A percentile compares a stretch with the other conserved stretches of the same genome.
Evolutionary conservation across 371 early-diverging fungal genomes (phyloP).

Genomic region (Mucor saturninus): DNA sequence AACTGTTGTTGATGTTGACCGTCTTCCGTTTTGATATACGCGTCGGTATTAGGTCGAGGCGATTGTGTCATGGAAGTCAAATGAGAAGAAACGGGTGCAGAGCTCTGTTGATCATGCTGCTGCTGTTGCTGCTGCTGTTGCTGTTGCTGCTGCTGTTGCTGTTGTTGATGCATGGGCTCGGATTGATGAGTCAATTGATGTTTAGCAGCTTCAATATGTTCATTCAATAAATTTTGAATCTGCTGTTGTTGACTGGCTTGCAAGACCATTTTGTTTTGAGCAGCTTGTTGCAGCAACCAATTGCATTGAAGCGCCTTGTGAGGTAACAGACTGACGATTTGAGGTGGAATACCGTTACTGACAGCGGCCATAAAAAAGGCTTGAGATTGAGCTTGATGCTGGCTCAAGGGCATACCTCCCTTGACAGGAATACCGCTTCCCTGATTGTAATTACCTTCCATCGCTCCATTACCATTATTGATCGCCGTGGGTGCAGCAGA

Average conservation of each 20-base stretch:
- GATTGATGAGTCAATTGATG: slow-evolving; percentile 20
- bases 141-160: neutral
- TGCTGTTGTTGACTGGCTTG: slow-evolving; percentile 35
- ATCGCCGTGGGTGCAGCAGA: no score
- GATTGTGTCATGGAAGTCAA: neutral
- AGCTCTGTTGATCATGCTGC: neutral
- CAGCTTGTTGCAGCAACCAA: slow-evolving; percentile 40
- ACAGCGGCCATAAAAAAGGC: slow-evolving; percentile 40
- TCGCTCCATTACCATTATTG: no score
- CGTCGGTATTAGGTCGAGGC: slow-evolving; percentile 1
- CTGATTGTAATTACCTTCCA: neutral
- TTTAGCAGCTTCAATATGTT: slow-evolving; percentile 33
- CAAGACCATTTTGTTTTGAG: slow-evolving; percentile 31
- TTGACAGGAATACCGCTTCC: slow-evolving; percentile 24
- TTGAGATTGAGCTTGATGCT: slow-evolving; percentile 34
- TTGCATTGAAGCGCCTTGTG: slow-evolving; percentile 40
- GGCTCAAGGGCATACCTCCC: slow-evolving; percentile 27
- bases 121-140: neutral
- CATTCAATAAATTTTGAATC: slow-evolving; percentile 36
- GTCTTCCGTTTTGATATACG: slow-evolving; percentile 8
- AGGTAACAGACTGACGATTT: slow-evolving; percentile 38
- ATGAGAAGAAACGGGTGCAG: neutral
- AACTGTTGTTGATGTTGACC: neutral
- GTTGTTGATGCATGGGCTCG: slow-evolving; percentile 1
- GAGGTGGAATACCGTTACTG: slow-evolving; percentile 36